These are phyloP conservation scores for Austroboletus niveus DNA, from an alignment of 1,284 basidiomycete species.

Conservation along the genomic window DNA sequence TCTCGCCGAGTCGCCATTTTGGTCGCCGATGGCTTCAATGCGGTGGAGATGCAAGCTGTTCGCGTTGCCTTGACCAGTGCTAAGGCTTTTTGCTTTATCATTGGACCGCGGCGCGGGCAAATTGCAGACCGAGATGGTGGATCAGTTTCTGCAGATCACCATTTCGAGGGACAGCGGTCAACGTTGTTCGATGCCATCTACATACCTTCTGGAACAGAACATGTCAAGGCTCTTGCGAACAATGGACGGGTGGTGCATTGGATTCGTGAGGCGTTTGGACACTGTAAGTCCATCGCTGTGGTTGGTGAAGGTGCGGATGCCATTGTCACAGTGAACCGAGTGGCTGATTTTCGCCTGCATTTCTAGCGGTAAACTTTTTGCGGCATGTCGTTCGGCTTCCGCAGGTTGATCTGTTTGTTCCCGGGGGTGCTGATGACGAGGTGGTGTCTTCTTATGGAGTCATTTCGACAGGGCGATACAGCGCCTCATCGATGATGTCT, in stretches of 20 bases:
- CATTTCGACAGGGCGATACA: conserved; percentile 55
- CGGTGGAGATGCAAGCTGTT: conserved; percentile 54
- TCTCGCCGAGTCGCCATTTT: conserved; percentile 74
- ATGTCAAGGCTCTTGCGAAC: conserved; percentile 48
- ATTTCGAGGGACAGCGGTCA: conserved; percentile 73
- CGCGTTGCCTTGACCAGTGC: conserved; percentile 50
- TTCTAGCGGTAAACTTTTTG: conserved; percentile 49
- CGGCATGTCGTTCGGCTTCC: conserved; percentile 46
- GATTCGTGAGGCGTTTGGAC: conserved; percentile 76
- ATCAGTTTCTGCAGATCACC: conserved; percentile 57
- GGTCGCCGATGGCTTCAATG: conserved; percentile 71
- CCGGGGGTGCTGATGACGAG: conserved; percentile 33
- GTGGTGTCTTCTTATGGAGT: conserved; percentile 59
- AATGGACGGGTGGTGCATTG: conserved; percentile 67
- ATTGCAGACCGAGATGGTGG: conserved; percentile 40
- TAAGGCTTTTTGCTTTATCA: conserved; percentile 60
- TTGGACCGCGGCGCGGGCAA: conserved; percentile 65
- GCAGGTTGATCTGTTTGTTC: conserved; percentile 41
- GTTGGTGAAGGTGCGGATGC: conserved; percentile 53
- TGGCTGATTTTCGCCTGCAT: conserved; percentile 1
- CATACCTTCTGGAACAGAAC: conserved; percentile 63
- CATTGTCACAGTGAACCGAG: neutral
- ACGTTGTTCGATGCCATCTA: conserved; percentile 79
- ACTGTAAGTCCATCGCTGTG: conserved; percentile 76
- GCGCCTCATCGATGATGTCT: conserved; percentile 35